Conservation (phyloP, 305 asterid genomes). For the Rubia peregrina region DNA sequence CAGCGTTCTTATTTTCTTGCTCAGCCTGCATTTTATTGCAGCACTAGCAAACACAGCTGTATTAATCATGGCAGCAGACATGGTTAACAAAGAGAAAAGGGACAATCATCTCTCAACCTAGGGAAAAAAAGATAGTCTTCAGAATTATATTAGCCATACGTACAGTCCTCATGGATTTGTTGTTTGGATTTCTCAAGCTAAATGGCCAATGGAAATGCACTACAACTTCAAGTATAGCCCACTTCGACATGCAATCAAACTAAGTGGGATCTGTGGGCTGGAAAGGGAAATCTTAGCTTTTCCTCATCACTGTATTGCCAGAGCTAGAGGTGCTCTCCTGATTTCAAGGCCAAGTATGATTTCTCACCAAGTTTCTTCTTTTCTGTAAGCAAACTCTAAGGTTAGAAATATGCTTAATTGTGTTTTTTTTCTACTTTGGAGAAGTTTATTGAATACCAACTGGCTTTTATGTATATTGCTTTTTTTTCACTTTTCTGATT, state of each 20-base stretch:
- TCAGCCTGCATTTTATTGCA: background rate
- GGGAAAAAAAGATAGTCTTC: background rate
- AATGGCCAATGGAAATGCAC: conserved; percentile 4
- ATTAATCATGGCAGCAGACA: background rate
- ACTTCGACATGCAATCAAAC: background rate
- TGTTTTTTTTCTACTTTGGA: background rate
- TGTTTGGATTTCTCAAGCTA: background rate
- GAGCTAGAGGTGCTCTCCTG: background rate
- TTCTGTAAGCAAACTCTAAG: background rate
- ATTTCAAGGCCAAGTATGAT: background rate
- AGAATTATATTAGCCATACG: conserved; percentile 3
- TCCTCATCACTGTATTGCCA: background rate
- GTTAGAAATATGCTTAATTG: background rate
- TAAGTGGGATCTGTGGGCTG: conserved; percentile 15
- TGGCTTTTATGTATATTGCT: no score
- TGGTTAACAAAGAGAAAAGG: background rate
- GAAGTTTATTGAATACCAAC: background rate
- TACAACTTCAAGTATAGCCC: background rate
- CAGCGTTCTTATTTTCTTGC: background rate
- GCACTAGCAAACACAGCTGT: background rate
- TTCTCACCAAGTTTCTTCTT: background rate
- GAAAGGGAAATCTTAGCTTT: conserved; percentile 13
- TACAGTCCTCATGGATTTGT: background rate
- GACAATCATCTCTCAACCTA: conserved; percentile 9
- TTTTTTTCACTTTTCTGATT: background rate